Base-by-base conservation (phyloP, 768 basidiomycete genomes). In the Amanita molliuscula region DNA sequence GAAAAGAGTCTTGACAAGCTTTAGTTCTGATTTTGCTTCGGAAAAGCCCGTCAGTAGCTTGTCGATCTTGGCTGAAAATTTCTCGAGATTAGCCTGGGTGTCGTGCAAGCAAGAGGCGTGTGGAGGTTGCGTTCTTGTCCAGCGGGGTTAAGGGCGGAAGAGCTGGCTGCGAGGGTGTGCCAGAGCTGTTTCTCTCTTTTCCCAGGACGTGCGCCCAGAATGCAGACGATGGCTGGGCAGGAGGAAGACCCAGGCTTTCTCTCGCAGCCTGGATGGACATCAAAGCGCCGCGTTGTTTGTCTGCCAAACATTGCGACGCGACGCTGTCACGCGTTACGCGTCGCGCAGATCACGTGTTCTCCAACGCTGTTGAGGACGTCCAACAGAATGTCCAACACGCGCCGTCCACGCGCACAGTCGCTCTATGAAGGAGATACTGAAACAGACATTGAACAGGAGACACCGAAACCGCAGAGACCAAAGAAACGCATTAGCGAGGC, bases 91-190 rank as follows among this genome's bases (percentile, higher is more conserved):
- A 18, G 74, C 76, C 50, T 86, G 83, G 0, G 83, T 86, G 59
- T 88, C 86, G 55, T 87, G 78, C 18, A 88, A 88, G 65, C 10
- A 88, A 71, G 55, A 87, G 73, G 35, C 84, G 77, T 66, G 81
- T 81, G 5, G 85, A 83, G 3, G 84, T 82, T 10, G 75, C 77
- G 8, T 76, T 74, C 56, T 76, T 85, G 65, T 88, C 84, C 25
- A 76, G 56, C 3, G 84, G 80, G 9, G 69, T 68, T 36, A 70
- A 54, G 9, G 76, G 71, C n/a, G 74, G 67, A 6, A 64, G 50
- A 6, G 67, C n/a, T 15, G 59, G 42, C 25, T 62, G 28, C 53
- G 45, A 55, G 56, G 11, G 55, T 50, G 60, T 31, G 29, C 61
- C 43, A 64, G 51, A 11, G 59, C 54, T 7, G 63, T 64, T 75